Evolutionary conservation across 192 early-diverging fungal genomes (phyloP).

Genomic region (Rhizophagus sp.): DNA sequence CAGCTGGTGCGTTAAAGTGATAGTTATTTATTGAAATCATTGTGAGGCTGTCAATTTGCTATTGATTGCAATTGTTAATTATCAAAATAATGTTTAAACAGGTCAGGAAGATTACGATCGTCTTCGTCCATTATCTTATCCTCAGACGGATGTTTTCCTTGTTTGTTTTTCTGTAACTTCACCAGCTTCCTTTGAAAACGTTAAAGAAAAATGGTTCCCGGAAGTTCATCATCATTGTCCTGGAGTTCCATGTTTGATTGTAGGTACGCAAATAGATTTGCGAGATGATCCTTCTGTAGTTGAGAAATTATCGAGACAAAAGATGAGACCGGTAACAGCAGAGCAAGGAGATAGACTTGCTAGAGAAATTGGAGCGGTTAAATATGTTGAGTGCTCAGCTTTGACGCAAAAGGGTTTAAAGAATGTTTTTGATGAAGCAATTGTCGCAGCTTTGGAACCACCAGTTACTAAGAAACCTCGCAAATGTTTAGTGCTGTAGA

Average conservation of each 20-base stretch:
- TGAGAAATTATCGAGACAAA: slow-evolving; percentile 78
- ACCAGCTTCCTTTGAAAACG: slow-evolving; percentile 93
- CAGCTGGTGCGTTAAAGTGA: slow-evolving; percentile 59
- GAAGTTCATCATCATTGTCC: slow-evolving; percentile 97
- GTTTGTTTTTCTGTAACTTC: slow-evolving; percentile 93
- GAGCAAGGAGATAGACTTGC: slow-evolving; percentile 84
- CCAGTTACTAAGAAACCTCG: slow-evolving; percentile 48
- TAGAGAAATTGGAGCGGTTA: slow-evolving; percentile 81
- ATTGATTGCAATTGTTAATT: neutral
- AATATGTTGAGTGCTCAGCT: slow-evolving; percentile 93
- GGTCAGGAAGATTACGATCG: slow-evolving; percentile 97
- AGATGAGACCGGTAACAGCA: slow-evolving; percentile 78
- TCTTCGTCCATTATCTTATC: slow-evolving; percentile 90
- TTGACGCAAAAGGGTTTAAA: slow-evolving; percentile 92
- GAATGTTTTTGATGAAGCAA: slow-evolving; percentile 97
- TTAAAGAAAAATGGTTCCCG: slow-evolving; percentile 95
- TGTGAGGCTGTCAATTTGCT: neutral
- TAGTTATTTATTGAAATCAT: neutral
- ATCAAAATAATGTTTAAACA: slow-evolving; percentile 20
- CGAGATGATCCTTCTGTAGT: slow-evolving; percentile 78
- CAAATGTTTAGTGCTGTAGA: neutral
- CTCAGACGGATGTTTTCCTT: slow-evolving; percentile 94
- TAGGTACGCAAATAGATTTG: slow-evolving; percentile 89
- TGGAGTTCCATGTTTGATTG: slow-evolving; percentile 91
- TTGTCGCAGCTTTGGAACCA: slow-evolving; percentile 93